Evolutionary conservation across 768 basidiomycete genomes (phyloP), one percentile per base, ranked within the genome.

Genomic region (Harrya chromipes): DNA sequence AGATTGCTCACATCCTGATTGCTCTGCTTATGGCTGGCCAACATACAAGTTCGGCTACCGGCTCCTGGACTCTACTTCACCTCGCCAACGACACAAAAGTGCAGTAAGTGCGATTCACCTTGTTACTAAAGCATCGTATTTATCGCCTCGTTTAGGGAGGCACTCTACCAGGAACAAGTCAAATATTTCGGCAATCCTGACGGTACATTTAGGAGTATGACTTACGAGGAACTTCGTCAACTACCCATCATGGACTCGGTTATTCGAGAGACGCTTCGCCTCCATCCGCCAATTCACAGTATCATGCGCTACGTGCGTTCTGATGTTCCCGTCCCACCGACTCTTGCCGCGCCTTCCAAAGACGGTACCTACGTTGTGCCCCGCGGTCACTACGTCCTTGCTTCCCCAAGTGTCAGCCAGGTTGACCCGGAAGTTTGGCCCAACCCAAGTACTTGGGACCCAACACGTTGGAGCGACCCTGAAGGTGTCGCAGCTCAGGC

Each of bases 1-100:
- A 98, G 68, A 87, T 98, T 52, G 94, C 97, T 0, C 97, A 98
- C 65, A 94, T 99, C 64, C 84, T 99, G 87, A 99, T 97, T 62
- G 97, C 97, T 14, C 81, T 99, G 40, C 84, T 99, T 55, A 98
- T 99, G 97, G 97, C 97, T 38, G 97, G 97, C 34, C 97, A 99
- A 72, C 97, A 99, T 71, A 99, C 97, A 0, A 91, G 89, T 59
- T 97, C 97, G 13, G 86, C 97, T 2, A 87, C 91, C 19, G 84
- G 84, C 27, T 86, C 93, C 10, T 99, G 97, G 97, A 66, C 85
- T 14, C 75, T 98, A 34, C 80, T 97, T 37, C 92, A 97, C 62
- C 67, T 98, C 26, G 95, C 94, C 24, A 73, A 81, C 55, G 79
- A 84, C 40, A 80, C 79, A 1, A 82, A 88, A 21, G 60, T 94